Percentiles rank a stretch among this genome's conserved stretches.
phyloP scores from a whole-genome alignment of 768 basidiomycete genomes.

The Mycena latifolia region DNA sequence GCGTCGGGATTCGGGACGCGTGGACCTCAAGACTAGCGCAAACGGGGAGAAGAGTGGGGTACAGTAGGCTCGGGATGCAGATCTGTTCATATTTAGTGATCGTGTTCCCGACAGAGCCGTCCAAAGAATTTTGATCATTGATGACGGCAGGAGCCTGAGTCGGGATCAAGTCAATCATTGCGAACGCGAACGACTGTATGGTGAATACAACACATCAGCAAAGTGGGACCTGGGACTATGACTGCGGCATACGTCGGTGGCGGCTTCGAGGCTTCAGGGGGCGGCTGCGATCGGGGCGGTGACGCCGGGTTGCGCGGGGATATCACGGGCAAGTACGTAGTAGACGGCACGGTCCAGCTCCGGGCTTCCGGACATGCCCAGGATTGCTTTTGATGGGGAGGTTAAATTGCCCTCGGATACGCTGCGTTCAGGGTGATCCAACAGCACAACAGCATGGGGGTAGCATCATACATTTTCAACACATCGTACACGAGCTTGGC shows the following conservation, averaged over 20 bases:
- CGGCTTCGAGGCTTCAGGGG: neutral
- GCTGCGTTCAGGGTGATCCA: too few species aligned
- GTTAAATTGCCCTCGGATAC: too few species aligned
- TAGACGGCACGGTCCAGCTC: too few species aligned
- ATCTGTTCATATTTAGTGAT: neutral
- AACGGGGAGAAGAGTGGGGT: neutral
- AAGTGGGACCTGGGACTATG: too few species aligned
- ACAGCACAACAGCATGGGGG: too few species aligned
- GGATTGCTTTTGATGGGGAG: too few species aligned
- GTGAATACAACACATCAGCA: neutral
- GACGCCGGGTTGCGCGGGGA: neutral
- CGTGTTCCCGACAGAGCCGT: neutral
- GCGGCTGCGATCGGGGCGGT: neutral
- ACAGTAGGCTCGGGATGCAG: constrained; percentile 5
- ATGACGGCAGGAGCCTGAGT: neutral
- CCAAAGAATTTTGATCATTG: neutral
- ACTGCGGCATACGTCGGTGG: neutral
- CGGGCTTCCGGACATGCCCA: too few species aligned
- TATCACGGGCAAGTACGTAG: too few species aligned
- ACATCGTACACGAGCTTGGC: too few species aligned
- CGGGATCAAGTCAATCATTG: neutral
- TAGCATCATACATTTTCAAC: too few species aligned
- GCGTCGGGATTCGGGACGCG: too few species aligned
- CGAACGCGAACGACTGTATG: neutral
- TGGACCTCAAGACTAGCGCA: too few species aligned